Percentiles rank a stretch among this genome's conserved stretches.
Conservation (phyloP, 2,329 filamentous ascomycete species). For the Epichloe gansuensis region DNA sequence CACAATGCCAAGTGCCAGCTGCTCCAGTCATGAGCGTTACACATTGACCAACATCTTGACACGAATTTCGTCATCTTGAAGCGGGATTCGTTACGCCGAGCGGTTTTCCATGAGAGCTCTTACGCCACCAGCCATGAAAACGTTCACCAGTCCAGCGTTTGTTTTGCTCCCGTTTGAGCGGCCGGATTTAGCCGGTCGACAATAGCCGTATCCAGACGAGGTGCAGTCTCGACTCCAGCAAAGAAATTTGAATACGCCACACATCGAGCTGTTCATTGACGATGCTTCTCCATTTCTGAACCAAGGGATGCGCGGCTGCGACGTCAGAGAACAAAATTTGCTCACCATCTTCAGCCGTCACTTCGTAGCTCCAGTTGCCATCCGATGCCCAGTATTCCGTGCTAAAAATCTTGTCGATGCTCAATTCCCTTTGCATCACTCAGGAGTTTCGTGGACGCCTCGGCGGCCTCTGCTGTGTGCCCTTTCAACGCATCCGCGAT, state of each 20-base stretch:
- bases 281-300: conserved; percentile 45
- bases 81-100: too few relatives aligned
- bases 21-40: too few relatives aligned
- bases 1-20: background rate
- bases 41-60: background rate
- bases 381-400: conserved; percentile 55
- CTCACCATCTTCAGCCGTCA: conserved; percentile 25
- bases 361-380: conserved; percentile 58
- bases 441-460: conserved; percentile 23
- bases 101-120: too few relatives aligned
- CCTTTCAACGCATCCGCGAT: conserved; percentile 38
- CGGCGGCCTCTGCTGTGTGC: conserved; percentile 14
- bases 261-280: conserved; percentile 19
- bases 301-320: conserved; percentile 53
- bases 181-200: conserved; percentile 17
- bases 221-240: conserved; percentile 21
- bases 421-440: conserved; percentile 46
- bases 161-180: conserved; percentile 15
- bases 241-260: conserved; percentile 22
- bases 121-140: background rate
- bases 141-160: conserved; percentile 27
- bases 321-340: conserved; percentile 48
- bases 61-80: background rate
- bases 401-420: conserved; percentile 50
- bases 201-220: conserved; percentile 15